Conservation (phyloP, 352 stramenopile species). For the Phytophthora litchii region DNA sequence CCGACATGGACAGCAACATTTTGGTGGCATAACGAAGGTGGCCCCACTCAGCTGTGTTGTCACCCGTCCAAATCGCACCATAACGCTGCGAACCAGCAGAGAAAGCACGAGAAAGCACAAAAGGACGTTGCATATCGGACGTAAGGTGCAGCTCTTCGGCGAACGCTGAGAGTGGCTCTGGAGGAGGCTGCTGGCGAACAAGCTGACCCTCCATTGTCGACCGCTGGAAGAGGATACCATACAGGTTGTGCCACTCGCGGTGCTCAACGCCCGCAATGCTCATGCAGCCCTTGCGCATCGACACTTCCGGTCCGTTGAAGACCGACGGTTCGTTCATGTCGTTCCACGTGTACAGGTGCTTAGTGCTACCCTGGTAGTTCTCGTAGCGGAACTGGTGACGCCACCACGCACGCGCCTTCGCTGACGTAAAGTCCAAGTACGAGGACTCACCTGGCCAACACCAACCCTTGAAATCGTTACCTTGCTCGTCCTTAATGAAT, state of each 20-base stretch:
- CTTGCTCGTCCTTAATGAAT: conserved; percentile 97
- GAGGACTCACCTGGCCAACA: conserved; percentile 99
- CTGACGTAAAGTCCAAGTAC: conserved; percentile 98
- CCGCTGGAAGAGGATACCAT: conserved; percentile 98
- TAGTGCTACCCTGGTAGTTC: conserved; percentile 93
- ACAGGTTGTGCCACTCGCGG: conserved; percentile 99
- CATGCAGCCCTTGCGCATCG: conserved; percentile 95
- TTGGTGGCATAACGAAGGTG: conserved; percentile 96
- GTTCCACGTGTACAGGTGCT: conserved; percentile 98
- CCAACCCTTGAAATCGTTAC: conserved; percentile 98
- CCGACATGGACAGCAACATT: conserved; percentile 97
- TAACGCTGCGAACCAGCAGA: conserved; percentile 97
- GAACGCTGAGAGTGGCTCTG: conserved; percentile 43
- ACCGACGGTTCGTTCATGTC: conserved; percentile 99
- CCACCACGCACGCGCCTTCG: conserved; percentile 96
- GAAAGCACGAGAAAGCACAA: conserved; percentile 98
- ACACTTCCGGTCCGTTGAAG: conserved; percentile 99
- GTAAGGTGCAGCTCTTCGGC: conserved; percentile 45
- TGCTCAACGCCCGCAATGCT: conserved; percentile 96
- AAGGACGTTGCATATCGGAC: conserved; percentile 89
- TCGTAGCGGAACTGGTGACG: conserved; percentile 95
- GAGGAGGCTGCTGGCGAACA: conserved; percentile 64
- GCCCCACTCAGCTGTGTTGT: conserved; percentile 97
- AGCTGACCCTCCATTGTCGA: conserved; percentile 95
- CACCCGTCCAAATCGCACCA: conserved; percentile 98